Base-by-base conservation (phyloP, 1,284 basidiomycete genomes). In the Ustilago curta region DNA sequence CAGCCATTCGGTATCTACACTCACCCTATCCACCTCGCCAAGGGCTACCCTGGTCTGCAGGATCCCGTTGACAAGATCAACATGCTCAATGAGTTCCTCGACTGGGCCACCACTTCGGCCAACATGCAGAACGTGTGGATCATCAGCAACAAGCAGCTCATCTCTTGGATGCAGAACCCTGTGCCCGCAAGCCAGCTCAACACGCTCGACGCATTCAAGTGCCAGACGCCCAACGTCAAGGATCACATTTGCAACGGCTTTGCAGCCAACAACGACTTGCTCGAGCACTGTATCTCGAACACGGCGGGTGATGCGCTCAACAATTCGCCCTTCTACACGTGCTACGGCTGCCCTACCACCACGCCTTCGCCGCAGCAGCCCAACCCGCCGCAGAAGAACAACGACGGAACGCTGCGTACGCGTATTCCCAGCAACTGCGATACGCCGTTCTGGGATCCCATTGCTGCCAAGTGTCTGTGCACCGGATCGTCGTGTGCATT, bases 1-100 rank as follows among this genome's bases (percentile, higher is more conserved):
- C 91, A 92, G 84, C 92, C 92, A 0, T 90, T 93, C 70, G 92
- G 92, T 54, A 86, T 93, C 45, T 93, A 93, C 85, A 91, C 91
- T 3, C 92, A 93, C 82, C 92, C 92, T 39, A 91, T 93, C 80
- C 91, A 93, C 86, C 84, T 92, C 61, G 89, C 91, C 18, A 89
- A 90, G 55, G 66, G 88, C 83, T 78, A 76, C 53, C 77, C 76
- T 8, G 70, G 76, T 45, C 57, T 78, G 27, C 31, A 45, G n/a
- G 76, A 75, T 42, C 76, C 73, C 31, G 66, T 64, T 19, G 66
- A 57, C 40, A 58, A 70, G 55, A 75, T 75, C 67, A 67, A 65
- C 23, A 78, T 92, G 91, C 89, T 93, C 83, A 93, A 93, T 81
- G 77, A 87, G 18, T 93, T 92, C 87, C 87, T 93, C 44, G 91